Conservation (phyloP, 1,284 basidiomycete genomes). For the Irpex lacteus region DNA sequence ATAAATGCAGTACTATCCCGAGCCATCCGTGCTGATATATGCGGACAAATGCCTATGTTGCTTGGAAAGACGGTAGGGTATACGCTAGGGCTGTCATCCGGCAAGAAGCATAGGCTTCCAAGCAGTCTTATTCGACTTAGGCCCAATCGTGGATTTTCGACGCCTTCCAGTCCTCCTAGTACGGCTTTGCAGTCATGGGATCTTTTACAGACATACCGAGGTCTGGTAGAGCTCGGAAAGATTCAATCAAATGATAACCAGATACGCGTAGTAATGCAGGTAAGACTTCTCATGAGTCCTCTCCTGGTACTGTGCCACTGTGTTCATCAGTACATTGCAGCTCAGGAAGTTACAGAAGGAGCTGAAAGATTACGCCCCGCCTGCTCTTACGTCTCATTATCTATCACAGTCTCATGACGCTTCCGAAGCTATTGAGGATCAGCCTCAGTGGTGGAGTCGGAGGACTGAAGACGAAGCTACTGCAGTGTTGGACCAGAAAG, state of each 20-base stretch:
- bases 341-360: constrained; percentile 45
- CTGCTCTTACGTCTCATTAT: constrained; percentile 32
- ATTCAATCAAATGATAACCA: constrained; percentile 66
- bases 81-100: too few species aligned
- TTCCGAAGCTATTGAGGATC: background rate
- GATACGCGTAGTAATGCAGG: constrained; percentile 62
- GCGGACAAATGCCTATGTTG: too few species aligned
- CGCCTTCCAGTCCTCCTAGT: background rate
- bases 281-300: constrained; percentile 23
- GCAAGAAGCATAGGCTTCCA: background rate
- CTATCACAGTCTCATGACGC: constrained; percentile 14
- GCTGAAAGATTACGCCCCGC: constrained; percentile 49
- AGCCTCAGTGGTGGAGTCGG: constrained; percentile 28
- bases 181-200: constrained; percentile 19
- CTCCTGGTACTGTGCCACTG: background rate
- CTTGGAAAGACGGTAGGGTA: too few species aligned
- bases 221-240: constrained; percentile 37
- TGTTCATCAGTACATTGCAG: constrained; percentile 24
- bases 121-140: background rate
- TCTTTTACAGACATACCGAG: constrained; percentile 28
- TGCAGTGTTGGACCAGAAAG: constrained; percentile 18
- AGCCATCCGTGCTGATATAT: too few species aligned
- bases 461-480: constrained; percentile 15
- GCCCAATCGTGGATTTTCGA: background rate
- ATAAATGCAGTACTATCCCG: too few species aligned